Evolutionary conservation across 2,329 filamentous ascomycete species (phyloP), one percentile per base, ranked within the genome.

Genomic region (Arthroderma sp.): DNA sequence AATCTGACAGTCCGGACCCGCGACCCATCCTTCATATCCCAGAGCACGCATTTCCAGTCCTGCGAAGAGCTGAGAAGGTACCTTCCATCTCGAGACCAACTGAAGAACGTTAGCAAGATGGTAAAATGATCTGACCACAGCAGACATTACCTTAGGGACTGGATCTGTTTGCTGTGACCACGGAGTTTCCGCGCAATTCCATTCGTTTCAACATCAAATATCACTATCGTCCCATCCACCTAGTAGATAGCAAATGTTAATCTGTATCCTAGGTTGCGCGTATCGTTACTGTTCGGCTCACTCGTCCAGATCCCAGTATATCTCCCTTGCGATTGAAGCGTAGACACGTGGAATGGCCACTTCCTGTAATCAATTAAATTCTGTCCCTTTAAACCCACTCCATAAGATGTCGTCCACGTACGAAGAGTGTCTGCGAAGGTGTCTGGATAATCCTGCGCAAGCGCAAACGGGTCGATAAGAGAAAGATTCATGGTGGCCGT

Each of bases 151-250:
- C 70, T 94, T 48, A 98, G 66, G 42, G 86, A 94, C 55, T 94
- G 89, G 46, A 98, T 88, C 60, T 91, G 89, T 59, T 86, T 82
- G 42, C 85, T 94, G 66, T 98, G 91, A 8, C 89, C 91, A 52
- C 86, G 80, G 51, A 98, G 71, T 67, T 96, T 98, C 59, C 87
- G 82, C 47, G 91, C 91, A 4, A 96, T 86, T 33, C 91, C 89
- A 73, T 93, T 94, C 6, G 93, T 98, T 66, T 98, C 93, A 41
- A 96, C 78, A 60, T 98, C 91, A 74, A 94, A 98, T 39, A 98
- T 83, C 45, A 94, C 86, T 36, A 98, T 83, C 4, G 86, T 91
- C 53, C 91, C 91, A 67, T 98, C 91, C 50, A 77, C 71, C 73
- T 76, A 30, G 8, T 38, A 30, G 5, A 43, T 11, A 22, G 15